Conservation (phyloP, 1,284 basidiomycete genomes). For the Microbotryomycetes sp. region DNA sequence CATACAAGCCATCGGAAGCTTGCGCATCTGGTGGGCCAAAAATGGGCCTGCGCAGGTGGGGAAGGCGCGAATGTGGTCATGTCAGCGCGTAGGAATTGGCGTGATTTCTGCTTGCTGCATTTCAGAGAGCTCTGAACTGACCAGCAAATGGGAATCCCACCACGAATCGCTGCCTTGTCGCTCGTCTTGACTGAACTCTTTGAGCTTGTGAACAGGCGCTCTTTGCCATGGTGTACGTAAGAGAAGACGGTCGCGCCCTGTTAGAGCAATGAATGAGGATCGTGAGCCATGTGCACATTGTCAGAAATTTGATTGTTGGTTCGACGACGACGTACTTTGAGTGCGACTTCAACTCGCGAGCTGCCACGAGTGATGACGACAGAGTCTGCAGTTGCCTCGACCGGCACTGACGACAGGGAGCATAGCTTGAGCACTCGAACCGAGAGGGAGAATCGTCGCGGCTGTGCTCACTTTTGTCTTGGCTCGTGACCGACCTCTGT, state of each 20-base stretch:
- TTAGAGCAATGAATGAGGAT: background rate
- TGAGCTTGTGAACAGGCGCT: constrained; percentile 36
- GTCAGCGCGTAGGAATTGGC: too few species aligned
- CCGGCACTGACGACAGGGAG: background rate
- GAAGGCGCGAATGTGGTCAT: too few species aligned
- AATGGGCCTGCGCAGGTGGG: constrained; percentile 19
- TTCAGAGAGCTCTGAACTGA: constrained; percentile 8
- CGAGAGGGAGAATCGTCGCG: too few species aligned
- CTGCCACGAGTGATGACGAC: background rate
- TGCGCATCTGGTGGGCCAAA: constrained; percentile 36
- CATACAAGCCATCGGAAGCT: constrained; percentile 23
- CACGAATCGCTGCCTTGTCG: constrained; percentile 35
- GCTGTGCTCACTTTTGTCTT: too few species aligned
- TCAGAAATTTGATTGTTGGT: too few species aligned
- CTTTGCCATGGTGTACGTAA: constrained; percentile 27
- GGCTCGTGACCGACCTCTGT: too few species aligned
- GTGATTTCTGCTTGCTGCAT: background rate
- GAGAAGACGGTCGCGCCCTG: constrained; percentile 34
- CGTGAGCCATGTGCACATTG: background rate
- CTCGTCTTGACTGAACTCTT: constrained; percentile 16
- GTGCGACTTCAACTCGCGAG: background rate
- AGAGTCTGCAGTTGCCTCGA: background rate
- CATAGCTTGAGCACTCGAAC: background rate
- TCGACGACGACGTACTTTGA: too few species aligned
- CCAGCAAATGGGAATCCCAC: constrained; percentile 38